Conservation (phyloP, 164 flowering plant species). For the Magnolia kwangsiensis region DNA sequence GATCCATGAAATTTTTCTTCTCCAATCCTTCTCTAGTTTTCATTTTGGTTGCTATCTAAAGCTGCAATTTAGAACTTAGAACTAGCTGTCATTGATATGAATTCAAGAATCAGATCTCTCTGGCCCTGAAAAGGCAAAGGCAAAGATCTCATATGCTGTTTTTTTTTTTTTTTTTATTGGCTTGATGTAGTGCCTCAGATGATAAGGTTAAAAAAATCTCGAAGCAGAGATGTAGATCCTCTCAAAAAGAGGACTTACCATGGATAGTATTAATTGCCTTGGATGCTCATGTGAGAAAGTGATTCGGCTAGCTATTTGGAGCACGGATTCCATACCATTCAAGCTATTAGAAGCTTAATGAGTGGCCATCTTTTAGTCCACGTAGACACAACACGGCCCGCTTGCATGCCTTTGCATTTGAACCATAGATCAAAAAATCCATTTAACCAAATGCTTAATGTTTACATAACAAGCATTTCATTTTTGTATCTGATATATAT, state of each 20-base stretch:
- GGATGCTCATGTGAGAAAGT: not conserved
- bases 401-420: not conserved
- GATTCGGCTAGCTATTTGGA: not conserved
- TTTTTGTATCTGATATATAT: too few species aligned
- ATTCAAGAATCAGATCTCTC: not conserved
- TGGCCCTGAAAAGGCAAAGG: not conserved
- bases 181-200: not conserved
- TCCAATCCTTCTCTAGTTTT: too few species aligned
- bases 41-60: too few species aligned
- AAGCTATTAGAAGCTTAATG: conserved; percentile 1
- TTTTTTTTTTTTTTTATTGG: too few species aligned
- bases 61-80: too few species aligned
- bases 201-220: not conserved
- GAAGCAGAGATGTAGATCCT: not conserved
- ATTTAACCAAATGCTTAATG: too few species aligned
- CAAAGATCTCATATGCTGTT: not conserved
- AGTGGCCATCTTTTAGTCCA: not conserved
- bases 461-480: too few species aligned
- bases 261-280: not conserved
- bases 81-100: too few species aligned
- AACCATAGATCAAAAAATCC: too few species aligned
- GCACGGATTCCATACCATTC: not conserved
- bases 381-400: not conserved
- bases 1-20: too few species aligned
- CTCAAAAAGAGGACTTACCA: not conserved